Evolutionary conservation across 1,284 basidiomycete species (phyloP).

Genomic region (Xerocomus cyaneibrunnescens): DNA sequence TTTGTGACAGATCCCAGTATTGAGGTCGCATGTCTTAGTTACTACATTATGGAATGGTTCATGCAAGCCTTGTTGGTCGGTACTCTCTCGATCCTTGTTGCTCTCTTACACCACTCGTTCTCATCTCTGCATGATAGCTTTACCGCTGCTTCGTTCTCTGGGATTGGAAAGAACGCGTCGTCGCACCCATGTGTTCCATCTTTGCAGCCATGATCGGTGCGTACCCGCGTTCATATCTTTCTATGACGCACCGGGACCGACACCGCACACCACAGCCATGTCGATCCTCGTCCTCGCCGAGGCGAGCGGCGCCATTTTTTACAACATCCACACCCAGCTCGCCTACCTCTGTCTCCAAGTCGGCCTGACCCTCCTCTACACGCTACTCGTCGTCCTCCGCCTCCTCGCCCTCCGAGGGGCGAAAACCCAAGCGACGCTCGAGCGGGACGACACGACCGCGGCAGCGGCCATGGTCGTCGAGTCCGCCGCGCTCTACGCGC

Average conservation of each 20-base stretch:
- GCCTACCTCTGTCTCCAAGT: conserved; percentile 31
- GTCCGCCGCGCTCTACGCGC: conserved; percentile 23
- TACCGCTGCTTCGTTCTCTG: conserved; percentile 31
- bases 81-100: background rate
- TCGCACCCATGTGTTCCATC: conserved; percentile 24
- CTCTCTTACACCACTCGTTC: background rate
- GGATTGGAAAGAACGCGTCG: conserved; percentile 16
- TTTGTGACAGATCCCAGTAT: background rate
- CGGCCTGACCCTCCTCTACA: conserved; percentile 29
- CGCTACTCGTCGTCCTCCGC: conserved; percentile 27
- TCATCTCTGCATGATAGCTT: conserved; percentile 18
- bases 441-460: conserved; percentile 14
- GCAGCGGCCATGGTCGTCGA: conserved; percentile 27
- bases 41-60: conserved; percentile 31
- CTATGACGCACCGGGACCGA: background rate
- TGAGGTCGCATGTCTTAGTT: conserved; percentile 10
- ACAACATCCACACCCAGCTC: conserved; percentile 24
- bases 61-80: conserved; percentile 28
- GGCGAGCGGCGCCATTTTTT: conserved; percentile 20
- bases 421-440: conserved; percentile 16
- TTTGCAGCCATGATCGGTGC: conserved; percentile 27
- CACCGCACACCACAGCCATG: conserved; percentile 10
- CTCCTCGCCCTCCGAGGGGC: conserved; percentile 19
- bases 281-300: conserved; percentile 27
- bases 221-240: background rate